These are phyloP conservation scores for Farysia itapuensis DNA, from an alignment of 1,284 basidiomycete genomes.

Conservation along the genomic window DNA sequence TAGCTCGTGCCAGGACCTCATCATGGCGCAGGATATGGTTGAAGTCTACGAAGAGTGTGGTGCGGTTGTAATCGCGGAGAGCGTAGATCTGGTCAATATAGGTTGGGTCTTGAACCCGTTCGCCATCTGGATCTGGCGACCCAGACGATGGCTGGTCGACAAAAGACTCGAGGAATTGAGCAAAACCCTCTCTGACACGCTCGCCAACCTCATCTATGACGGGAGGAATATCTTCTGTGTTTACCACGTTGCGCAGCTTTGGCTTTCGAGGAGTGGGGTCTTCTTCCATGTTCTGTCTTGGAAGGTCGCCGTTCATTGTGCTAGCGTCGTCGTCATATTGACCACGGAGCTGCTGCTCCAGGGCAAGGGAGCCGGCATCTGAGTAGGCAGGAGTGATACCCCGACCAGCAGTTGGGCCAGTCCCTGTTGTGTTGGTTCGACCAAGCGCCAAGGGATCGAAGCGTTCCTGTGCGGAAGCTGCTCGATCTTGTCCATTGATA, in stretches of 20 bases:
- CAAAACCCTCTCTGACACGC: slow-evolving; percentile 85
- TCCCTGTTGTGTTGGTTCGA: slow-evolving; percentile 17
- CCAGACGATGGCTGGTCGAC: slow-evolving; percentile 68
- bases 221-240: slow-evolving; percentile 68
- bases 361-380: slow-evolving; percentile 28
- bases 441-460: slow-evolving; percentile 35
- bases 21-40: slow-evolving; percentile 85
- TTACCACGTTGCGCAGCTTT: slow-evolving; percentile 36
- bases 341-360: slow-evolving; percentile 23
- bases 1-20: slow-evolving; percentile 86
- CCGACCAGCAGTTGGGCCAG: slow-evolving; percentile 6
- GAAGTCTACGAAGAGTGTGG: slow-evolving; percentile 95
- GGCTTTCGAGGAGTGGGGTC: slow-evolving; percentile 27
- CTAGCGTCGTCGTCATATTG: slow-evolving; percentile 28
- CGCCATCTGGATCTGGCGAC: slow-evolving; percentile 62
- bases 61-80: slow-evolving; percentile 88
- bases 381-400: slow-evolving; percentile 31
- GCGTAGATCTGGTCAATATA: slow-evolving; percentile 90
- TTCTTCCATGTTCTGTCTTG: slow-evolving; percentile 25
- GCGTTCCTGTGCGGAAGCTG: slow-evolving; percentile 6
- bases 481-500: slow-evolving; percentile 19
- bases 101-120: slow-evolving; percentile 64
- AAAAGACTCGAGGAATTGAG: slow-evolving; percentile 85
- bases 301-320: slow-evolving; percentile 19
- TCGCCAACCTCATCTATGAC: slow-evolving; percentile 92